Conservation (phyloP, 768 basidiomycete species). For the Pholiota molesta region DNA sequence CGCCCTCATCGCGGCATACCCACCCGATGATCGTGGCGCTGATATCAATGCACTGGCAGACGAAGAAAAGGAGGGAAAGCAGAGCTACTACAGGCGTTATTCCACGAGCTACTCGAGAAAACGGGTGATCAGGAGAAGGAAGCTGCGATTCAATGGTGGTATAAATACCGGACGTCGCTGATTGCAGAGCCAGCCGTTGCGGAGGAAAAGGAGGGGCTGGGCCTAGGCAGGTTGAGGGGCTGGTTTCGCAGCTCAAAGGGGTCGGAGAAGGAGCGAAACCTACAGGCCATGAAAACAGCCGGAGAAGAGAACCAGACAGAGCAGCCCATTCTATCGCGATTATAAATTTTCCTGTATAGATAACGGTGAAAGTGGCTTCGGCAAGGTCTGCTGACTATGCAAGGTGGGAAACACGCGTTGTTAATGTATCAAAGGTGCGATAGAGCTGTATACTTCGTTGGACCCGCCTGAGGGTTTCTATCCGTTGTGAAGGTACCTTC, state of each 20-base stretch:
- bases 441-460: not conserved
- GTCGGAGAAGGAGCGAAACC: constrained; percentile 11
- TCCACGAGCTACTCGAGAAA: constrained; percentile 63
- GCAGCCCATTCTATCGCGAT: constrained; percentile 22
- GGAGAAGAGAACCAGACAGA: constrained; percentile 18
- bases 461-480: not conserved
- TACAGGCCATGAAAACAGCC: constrained; percentile 8
- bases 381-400: constrained; percentile 7
- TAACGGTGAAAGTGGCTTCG: constrained; percentile 3
- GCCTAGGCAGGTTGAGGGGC: not conserved
- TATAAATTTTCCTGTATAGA: constrained; percentile 17
- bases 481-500: not conserved
- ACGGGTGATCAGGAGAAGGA: constrained; percentile 75
- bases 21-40: constrained; percentile 22
- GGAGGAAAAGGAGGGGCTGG: constrained; percentile 7
- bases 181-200: constrained; percentile 16
- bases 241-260: constrained; percentile 1
- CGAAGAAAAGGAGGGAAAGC: constrained; percentile 26
- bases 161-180: constrained; percentile 39
- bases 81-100: constrained; percentile 60
- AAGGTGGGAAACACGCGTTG: constrained; percentile 4
- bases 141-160: constrained; percentile 75
- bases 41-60: constrained; percentile 3
- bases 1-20: constrained; percentile 31
- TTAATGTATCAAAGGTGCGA: not conserved